Percentiles rank a stretch among this genome's conserved stretches.
Conservation (phyloP, 2,329 filamentous ascomycete species). For the Sclerotinia glacialis region DNA sequence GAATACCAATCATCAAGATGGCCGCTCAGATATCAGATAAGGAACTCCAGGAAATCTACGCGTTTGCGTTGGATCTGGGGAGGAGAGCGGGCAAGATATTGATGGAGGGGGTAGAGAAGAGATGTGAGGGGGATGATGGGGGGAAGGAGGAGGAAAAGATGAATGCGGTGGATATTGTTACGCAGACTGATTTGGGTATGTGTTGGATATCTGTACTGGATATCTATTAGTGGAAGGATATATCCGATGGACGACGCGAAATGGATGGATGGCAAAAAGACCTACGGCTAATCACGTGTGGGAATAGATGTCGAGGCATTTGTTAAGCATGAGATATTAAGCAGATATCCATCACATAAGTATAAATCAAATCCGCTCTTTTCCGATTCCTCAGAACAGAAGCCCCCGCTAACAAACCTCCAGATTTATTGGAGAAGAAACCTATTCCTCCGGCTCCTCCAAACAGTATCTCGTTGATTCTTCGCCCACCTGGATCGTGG, state of each 20-base stretch:
- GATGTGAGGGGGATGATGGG: slow-evolving; percentile 38
- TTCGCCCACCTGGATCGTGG: slow-evolving; percentile 70
- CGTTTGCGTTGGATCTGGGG: slow-evolving; percentile 67
- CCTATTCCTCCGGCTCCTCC: slow-evolving; percentile 65
- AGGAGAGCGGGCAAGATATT: slow-evolving; percentile 68
- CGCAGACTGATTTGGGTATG: slow-evolving; percentile 69
- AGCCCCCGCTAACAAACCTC: background rate
- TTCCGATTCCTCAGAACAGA: background rate
- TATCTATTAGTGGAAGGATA: background rate
- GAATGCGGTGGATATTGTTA: slow-evolving; percentile 74
- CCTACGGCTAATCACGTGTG: slow-evolving; percentile 24
- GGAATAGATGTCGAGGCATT: slow-evolving; percentile 69
- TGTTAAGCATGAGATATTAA: slow-evolving; percentile 57
- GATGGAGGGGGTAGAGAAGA: slow-evolving; percentile 58
- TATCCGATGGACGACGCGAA: background rate
- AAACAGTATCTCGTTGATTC: slow-evolving; percentile 65
- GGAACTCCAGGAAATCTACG: slow-evolving; percentile 64
- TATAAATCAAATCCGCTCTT: slow-evolving; percentile 41
- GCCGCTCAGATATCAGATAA: slow-evolving; percentile 25
- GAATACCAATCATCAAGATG: background rate
- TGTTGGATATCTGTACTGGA: slow-evolving; percentile 5
- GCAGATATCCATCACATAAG: slow-evolving; percentile 64
- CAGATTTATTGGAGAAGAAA: slow-evolving; percentile 75
- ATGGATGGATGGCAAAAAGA: background rate
- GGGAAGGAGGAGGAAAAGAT: slow-evolving; percentile 59